Conservation (phyloP, 495 filamentous ascomycete genomes). For the Xylaria castorea region DNA sequence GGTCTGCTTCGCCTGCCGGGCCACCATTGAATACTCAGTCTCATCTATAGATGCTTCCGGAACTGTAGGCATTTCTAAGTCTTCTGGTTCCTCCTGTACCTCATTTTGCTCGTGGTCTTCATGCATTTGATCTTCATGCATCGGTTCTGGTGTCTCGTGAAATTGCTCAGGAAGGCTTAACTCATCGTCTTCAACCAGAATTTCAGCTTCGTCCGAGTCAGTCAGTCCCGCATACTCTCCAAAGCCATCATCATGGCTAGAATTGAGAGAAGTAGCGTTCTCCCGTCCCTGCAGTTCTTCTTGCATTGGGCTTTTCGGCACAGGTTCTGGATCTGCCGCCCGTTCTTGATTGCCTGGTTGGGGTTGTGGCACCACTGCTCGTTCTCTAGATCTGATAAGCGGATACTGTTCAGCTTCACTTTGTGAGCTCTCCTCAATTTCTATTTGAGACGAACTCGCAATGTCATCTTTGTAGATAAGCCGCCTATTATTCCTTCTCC, state of each 20-base stretch:
- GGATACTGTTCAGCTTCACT: conserved; percentile 36
- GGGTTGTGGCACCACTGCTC: conserved; percentile 5
- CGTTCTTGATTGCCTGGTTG: background rate
- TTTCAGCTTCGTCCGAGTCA: conserved; percentile 13
- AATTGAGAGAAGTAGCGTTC: conserved; percentile 6
- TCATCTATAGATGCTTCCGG: conserved; percentile 22
- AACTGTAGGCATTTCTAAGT: background rate
- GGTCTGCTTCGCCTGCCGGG: conserved; percentile 28
- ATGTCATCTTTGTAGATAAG: conserved; percentile 43
- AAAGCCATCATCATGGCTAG: conserved; percentile 16
- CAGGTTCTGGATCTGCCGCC: background rate
- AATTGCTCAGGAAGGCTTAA: background rate
- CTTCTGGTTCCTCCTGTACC: background rate
- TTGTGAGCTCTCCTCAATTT: conserved; percentile 41
- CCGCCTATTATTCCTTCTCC: conserved; percentile 46
- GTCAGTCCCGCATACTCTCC: conserved; percentile 18
- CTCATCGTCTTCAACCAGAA: background rate
- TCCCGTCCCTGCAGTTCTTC: conserved; percentile 6
- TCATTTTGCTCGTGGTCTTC: conserved; percentile 6
- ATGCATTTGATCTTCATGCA: conserved; percentile 12
- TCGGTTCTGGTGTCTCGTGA: background rate
- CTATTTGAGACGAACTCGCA: conserved; percentile 44
- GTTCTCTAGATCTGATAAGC: conserved; percentile 19
- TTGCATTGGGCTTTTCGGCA: conserved; percentile 4
- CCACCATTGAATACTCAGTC: conserved; percentile 46